Evolutionary conservation across 192 early-diverging fungal genomes (phyloP).

Genomic region (Spizellomyces punctatus): DNA sequence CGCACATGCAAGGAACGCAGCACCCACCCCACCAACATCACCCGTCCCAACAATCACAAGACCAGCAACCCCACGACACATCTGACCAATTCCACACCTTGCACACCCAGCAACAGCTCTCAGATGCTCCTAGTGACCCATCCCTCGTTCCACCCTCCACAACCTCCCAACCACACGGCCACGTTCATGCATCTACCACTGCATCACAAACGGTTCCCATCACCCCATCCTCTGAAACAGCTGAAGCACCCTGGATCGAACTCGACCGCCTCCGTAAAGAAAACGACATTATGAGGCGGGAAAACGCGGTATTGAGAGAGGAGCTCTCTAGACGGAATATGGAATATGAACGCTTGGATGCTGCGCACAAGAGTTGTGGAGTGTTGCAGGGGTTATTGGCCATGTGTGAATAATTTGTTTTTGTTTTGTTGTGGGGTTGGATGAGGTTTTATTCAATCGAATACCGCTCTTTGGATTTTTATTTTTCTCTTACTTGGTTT

Average conservation of each 20-base stretch:
- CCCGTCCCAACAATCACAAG: slow-evolving; percentile 20
- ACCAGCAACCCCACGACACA: slow-evolving; percentile 4
- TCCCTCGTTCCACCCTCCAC: neutral
- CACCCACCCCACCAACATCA: slow-evolving; percentile 9
- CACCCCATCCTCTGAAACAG: neutral
- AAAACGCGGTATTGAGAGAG: slow-evolving; percentile 16
- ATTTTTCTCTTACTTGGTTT: too few relatives aligned
- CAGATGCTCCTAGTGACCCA: slow-evolving; percentile 1
- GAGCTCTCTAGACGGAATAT: slow-evolving; percentile 12
- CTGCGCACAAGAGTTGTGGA: slow-evolving; percentile 39
- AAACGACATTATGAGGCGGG: neutral
- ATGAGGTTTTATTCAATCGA: too few relatives aligned
- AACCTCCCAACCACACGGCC: neutral
- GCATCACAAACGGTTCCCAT: neutral
- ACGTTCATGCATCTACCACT: neutral
- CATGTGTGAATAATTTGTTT: slow-evolving; percentile 36
- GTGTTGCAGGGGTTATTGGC: slow-evolving; percentile 45
- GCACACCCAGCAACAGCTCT: slow-evolving; percentile 14
- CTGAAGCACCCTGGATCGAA: neutral
- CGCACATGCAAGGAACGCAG: neutral
- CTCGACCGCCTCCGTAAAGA: slow-evolving; percentile 4
- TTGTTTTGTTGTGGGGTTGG: too few relatives aligned
- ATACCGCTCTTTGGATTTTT: too few relatives aligned
- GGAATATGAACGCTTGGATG: slow-evolving; percentile 34
- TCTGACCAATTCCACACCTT: slow-evolving; percentile 6